Conservation (phyloP, 345 rosid species). For the Balakata baccata region DNA sequence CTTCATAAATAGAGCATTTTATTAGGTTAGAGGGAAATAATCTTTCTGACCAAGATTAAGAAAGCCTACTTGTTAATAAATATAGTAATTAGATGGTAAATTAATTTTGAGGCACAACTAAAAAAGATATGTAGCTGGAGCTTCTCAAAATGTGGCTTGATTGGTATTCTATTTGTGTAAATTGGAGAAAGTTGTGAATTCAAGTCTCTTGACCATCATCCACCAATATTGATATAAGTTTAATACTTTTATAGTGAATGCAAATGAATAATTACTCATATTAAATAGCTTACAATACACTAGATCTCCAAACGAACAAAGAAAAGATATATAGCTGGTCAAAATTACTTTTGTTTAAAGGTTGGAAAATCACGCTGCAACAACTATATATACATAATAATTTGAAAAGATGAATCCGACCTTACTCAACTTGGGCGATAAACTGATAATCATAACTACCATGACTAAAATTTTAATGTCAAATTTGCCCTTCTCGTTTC, state of each 20-base stretch:
- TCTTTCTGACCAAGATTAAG: slow-evolving; percentile 13
- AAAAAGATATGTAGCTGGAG: not conserved
- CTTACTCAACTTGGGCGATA: not conserved
- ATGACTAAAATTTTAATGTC: slow-evolving; percentile 3
- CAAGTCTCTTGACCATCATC: too few species aligned
- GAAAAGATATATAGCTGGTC: slow-evolving; percentile 10
- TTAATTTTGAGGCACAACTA: slow-evolving; percentile 2
- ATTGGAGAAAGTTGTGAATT: too few species aligned
- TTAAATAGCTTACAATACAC: too few species aligned
- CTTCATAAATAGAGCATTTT: slow-evolving; percentile 1
- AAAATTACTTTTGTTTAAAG: slow-evolving; percentile 17
- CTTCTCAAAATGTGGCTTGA: too few species aligned
- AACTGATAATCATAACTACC: not conserved
- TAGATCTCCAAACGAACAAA: too few species aligned
- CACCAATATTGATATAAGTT: too few species aligned
- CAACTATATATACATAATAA: not conserved
- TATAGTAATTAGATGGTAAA: not conserved
- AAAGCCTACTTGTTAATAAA: slow-evolving; percentile 19
- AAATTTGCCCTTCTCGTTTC: not conserved
- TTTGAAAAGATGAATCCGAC: slow-evolving; percentile 13
- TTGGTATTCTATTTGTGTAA: too few species aligned
- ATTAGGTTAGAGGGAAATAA: not conserved
- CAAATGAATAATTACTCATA: too few species aligned
- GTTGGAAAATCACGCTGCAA: slow-evolving; percentile 12
- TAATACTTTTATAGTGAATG: too few species aligned